phyloP scores from a whole-genome alignment of 257 asterid genomes.

The Plectranthus barbatus region DNA sequence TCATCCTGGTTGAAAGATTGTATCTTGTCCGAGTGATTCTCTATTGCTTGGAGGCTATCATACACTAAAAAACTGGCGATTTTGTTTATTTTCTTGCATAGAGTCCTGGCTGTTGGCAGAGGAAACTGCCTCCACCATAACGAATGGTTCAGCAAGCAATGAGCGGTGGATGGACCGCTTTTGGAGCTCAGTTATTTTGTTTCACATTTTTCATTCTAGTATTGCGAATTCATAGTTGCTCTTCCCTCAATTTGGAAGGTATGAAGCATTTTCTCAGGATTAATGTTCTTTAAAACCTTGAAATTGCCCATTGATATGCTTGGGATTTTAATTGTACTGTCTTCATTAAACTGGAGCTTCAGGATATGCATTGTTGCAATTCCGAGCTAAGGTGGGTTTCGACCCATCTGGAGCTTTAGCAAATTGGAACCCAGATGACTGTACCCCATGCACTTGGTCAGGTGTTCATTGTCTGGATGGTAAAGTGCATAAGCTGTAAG shows the following conservation, averaged over 20 bases:
- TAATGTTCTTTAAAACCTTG: neutral
- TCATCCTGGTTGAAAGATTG: conserved; percentile 13
- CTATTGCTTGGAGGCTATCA: conserved; percentile 48
- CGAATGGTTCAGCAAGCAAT: conserved; percentile 46
- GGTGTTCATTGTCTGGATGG: conserved; percentile 71
- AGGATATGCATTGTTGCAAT: conserved; percentile 66
- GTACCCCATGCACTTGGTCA: conserved; percentile 74
- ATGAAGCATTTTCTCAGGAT: neutral
- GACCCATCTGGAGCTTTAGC: conserved; percentile 65
- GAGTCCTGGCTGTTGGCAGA: conserved; percentile 61
- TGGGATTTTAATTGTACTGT: neutral
- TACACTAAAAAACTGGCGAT: conserved; percentile 56
- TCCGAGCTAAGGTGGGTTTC: conserved; percentile 44
- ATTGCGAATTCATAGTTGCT: conserved; percentile 34
- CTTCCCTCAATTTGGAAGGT: conserved; percentile 73
- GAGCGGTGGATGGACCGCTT: conserved; percentile 57
- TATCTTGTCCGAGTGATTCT: conserved; percentile 36
- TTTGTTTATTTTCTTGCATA: conserved; percentile 32
- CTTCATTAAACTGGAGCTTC: conserved; percentile 12
- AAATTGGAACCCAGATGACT: conserved; percentile 53
- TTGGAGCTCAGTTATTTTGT: conserved; percentile 35
- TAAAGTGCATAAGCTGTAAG: conserved; percentile 72
- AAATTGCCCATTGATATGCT: neutral
- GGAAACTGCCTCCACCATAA: conserved; percentile 42
- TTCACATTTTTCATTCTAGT: conserved; percentile 37